Base-by-base conservation (phyloP, 176 grass and related monocot species). In the Zea luxurians region DNA sequence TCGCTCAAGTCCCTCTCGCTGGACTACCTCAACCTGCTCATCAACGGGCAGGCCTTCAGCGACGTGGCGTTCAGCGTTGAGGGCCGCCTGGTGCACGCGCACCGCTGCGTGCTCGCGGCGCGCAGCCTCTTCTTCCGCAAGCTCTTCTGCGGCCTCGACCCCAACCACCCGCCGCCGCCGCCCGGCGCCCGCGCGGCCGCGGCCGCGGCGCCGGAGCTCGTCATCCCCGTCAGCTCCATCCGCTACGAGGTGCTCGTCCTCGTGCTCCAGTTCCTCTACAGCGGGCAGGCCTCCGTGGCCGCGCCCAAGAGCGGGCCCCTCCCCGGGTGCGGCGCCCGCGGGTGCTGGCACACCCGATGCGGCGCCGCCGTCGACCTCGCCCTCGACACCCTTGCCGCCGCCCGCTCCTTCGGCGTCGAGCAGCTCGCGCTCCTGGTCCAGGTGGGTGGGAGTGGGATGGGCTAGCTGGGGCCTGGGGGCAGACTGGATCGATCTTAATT, bases 1-100 rank as follows among this genome's bases (percentile, higher is more conserved):
- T 90, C 87, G 34, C 80, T 93, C 64, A 99, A 95, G 77, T 95
- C 96, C 5, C 76, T 99, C 34, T 99, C 96, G 3, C 77, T 89
- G 0, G 96, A 99, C 81, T 99, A 99, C 90, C 92, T 95, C 45
- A 95, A 95, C 81, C 90, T 99, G 41, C 96, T 99, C 74, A 95
- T 99, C 92, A 99, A 99, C 67, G 96, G 96, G 12, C 96, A 99
- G 79, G 96, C 92, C 1, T 99, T 99, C 89, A 99, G 96, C 81
- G 96, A 99, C 81, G 90, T 99, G 50, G 89, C 92, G 10, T 99
- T 99, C 88, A 95, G 89, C 74, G 90, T 95, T 0, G 92, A 99
- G 57, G 96, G 96, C 78, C 90, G 96, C 2, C 75, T 99, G 7
- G 92, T 99, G 4, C 96, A 99, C 70, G 96, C 90, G 4, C 96